Base-by-base conservation (phyloP, 1,284 basidiomycete species). In the Fereydounia khargensis region DNA sequence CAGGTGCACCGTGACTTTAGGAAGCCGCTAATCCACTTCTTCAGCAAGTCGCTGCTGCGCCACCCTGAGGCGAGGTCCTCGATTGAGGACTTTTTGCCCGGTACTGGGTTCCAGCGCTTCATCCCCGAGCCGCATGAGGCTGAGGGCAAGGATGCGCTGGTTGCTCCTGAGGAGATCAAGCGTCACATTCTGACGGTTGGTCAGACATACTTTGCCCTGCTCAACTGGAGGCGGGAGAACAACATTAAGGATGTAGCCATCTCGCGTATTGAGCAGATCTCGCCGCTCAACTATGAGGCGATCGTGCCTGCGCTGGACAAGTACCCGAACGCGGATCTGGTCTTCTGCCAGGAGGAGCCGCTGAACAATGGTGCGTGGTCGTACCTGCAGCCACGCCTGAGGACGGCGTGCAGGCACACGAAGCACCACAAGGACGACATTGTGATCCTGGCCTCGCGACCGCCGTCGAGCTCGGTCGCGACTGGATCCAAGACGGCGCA, bases 41-140 rank as follows among this genome's bases (percentile, higher is more conserved):
- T 96, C 85, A 94, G 91, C 37, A 98, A 98, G 81, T 86, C 84
- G 53, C 83, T 98, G 32, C 82, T 98, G 42, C 91, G 94, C 66
- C 92, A 97, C 78, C 91, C 94, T 10, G 83, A 83, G 48, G 94
- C 91, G 27, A 86, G 89, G 56, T 97, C 92, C 0, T 81, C 84
- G 17, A 79, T 98, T 8, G 83, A 84, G 10, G 94, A 97, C 75
- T 90, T 99, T 85, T 79, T 83, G 24, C 89, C 85, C 56, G 88
- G 95, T 28, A 89, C 87, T 14, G 80, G 84, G 72, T 99, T 98
- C 85, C 83, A 91, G 79, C 85, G 91, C 52, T 98, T 94, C 80
- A 75, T 98, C 45, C 88, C 92, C 37, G 94, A 98, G 48, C 74
- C 84, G 21, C 85, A 89, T 63, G 82, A 85, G 11, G 80, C 81